These are phyloP conservation scores for Fusarium sp. DNA, from an alignment of 2,329 filamentous ascomycete species.

Conservation along the genomic window DNA sequence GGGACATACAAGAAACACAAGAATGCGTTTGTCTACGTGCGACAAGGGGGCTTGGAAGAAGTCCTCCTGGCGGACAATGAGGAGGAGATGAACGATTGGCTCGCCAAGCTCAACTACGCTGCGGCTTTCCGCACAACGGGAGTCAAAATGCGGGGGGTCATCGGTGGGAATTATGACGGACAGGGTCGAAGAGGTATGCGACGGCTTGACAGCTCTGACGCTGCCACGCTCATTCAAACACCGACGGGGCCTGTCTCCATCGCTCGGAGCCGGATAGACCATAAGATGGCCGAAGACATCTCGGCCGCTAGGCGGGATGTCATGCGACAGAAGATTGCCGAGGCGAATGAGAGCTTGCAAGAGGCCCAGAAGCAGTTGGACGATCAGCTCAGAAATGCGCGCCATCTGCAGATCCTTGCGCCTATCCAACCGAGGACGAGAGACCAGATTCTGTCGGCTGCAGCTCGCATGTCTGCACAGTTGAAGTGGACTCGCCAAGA, in stretches of 20 bases:
- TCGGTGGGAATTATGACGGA: conserved; percentile 84
- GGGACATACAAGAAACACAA: conserved; percentile 93
- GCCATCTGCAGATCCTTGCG: conserved; percentile 86
- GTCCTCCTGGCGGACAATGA: conserved; percentile 90
- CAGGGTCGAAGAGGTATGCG: conserved; percentile 76
- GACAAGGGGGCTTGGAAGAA: conserved; percentile 86
- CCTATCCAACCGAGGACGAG: conserved; percentile 91
- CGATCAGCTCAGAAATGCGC: conserved; percentile 82
- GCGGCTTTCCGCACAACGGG: conserved; percentile 92
- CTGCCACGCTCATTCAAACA: conserved; percentile 69
- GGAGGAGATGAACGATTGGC: conserved; percentile 93
- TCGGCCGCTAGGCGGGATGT: conserved; percentile 80
- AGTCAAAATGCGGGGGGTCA: conserved; percentile 86
- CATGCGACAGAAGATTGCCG: conserved; percentile 82
- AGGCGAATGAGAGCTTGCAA: conserved; percentile 80
- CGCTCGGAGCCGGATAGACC: conserved; percentile 75
- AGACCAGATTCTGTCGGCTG: conserved; percentile 84
- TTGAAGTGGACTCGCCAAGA: conserved; percentile 94
- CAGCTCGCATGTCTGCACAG: conserved; percentile 83
- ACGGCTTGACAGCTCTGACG: conserved; percentile 70
- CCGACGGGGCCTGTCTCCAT: conserved; percentile 77
- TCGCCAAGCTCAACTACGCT: conserved; percentile 94
- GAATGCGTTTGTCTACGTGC: conserved; percentile 89
- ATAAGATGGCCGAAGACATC: conserved; percentile 85
- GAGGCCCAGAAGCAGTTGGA: conserved; percentile 80